Conservation (phyloP, 192 early-diverging fungal genomes). For the Diversispora epigaea region DNA sequence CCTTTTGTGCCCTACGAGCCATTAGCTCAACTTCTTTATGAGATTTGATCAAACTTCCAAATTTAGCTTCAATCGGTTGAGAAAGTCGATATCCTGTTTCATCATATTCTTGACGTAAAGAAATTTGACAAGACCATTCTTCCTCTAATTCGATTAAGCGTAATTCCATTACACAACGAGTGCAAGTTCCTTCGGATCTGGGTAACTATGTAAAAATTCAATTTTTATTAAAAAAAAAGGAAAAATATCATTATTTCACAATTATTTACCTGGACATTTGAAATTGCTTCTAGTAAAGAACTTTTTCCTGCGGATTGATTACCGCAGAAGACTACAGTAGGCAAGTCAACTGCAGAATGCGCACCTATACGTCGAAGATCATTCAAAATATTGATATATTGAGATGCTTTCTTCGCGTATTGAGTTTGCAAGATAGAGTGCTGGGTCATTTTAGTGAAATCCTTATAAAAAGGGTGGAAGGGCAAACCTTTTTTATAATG, state of each 20-base stretch:
- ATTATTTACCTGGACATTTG: conserved; percentile 40
- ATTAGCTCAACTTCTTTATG: conserved; percentile 43
- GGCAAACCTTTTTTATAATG: no score
- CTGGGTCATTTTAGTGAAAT: no score
- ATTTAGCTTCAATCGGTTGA: conserved; percentile 39
- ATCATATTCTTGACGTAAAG: no score
- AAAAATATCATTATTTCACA: no score
- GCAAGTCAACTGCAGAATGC: conserved; percentile 44
- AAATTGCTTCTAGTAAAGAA: conserved; percentile 53
- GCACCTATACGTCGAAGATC: conserved; percentile 14
- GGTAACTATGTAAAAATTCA: no score
- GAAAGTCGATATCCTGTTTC: conserved; percentile 33
- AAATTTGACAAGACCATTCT: no score
- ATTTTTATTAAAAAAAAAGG: no score
- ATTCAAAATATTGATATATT: conserved; percentile 15
- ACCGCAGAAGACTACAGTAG: conserved; percentile 58
- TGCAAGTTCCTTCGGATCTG: no score
- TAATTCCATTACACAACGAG: no score
- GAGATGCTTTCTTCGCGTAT: neutral
- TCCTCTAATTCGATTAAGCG: no score
- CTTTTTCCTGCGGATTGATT: conserved; percentile 58
- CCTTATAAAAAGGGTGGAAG: no score
- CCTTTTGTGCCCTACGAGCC: conserved; percentile 54
- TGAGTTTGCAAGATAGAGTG: neutral
- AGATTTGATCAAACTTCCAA: conserved; percentile 37